Base-by-base conservation (phyloP, 1,284 basidiomycete species). In the Dichomitus squalens region DNA sequence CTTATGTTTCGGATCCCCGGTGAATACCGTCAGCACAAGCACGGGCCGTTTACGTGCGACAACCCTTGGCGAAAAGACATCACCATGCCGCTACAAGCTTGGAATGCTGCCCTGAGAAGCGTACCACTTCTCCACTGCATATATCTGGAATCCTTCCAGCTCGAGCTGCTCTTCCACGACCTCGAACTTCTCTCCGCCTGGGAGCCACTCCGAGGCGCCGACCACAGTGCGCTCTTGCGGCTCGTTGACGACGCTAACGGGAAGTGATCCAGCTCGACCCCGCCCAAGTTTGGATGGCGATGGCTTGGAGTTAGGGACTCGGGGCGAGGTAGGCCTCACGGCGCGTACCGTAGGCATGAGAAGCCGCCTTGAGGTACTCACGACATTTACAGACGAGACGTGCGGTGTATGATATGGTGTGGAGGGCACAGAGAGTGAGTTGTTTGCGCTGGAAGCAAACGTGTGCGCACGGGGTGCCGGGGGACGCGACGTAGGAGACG, bases 41-140 rank as follows among this genome's bases (percentile, higher is more conserved):
- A 87, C 76, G 6, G 80, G 77, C 20, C 83, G 76, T 61, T 79
- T 79, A 57, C 88, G 80, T 55, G 88, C 83, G 12, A 88, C 84
- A 58, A 92, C 79, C 87, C 86, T 88, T 67, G 39, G 50, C 52
- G 36, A 29, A 16, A 27, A 43, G 9, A 20, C 16, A 57, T 54
- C 39, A 61, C 52, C 52, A 55, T 39, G 20, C 18, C 47, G 9
- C 34, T 55, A 62, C 48, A 56, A 47, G 59, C 35, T 52, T 53
- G 47, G 20, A 14, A 20, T 21, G 35, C 40, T 31, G 41, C 38
- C 48, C 51, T 39, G 33, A 33, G 48, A 25, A 49, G 65, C 78
- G 54, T 66, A 85, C 90, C 90, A 93, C 72, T 88, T 90, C 76
- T 93, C 87, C 7, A 93, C 91, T 0, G 89, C 90, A 70, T 92